Base-by-base conservation (phyloP, 176 grass and related monocot species). In the Musa schizocarpa region DNA sequence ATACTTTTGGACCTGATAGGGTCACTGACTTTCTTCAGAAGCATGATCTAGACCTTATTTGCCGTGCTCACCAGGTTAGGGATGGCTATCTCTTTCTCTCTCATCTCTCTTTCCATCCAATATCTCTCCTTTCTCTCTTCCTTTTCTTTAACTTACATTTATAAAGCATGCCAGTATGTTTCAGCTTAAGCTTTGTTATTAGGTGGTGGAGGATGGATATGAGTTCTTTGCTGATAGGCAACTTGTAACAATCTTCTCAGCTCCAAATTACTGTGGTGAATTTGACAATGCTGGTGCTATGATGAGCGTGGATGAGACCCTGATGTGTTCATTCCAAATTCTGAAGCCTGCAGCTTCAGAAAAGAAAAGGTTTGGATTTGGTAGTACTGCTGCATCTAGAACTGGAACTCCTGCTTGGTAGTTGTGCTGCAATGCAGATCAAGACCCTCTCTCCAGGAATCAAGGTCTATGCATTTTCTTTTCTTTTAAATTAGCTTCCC, bases 261-360 rank as follows among this genome's bases (percentile, higher is more conserved):
- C 65, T 68, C 65, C 65, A 43, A 68, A 68, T 16, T 68, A 68
- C 65, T 68, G 65, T 68, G 65, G 65, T 68, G 65, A 68, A 50
- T 70, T 70, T 70, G 68, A 70, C 43, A 51, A 70, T 70, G 34
- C 68, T 70, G 68, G 68, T 50, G 34, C 68, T 70, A 70, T 70
- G 68, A 70, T 70, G 68, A 70, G 68, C 17, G 68, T 70, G 13
- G 68, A 70, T 51, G 68, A 70, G 14, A 51, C 68, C 4, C 50
- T 70, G 68, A 70, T 70, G 68, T 70, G 68, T 20, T 70, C 68
- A 21, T 70, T 70, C 27, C 68, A 70, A 43, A 70, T 70, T 70
- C 43, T 70, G 16, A 70, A 70, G 68, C 68, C 68, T 51, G 43
- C 66, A 27, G 34, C 29, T 50, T 48, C 68, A 50, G 68, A 70